Evolutionary conservation across 139 green algal species (phyloP), one percentile per base, ranked within the genome.

Genomic region (Choricystis sp.): DNA sequence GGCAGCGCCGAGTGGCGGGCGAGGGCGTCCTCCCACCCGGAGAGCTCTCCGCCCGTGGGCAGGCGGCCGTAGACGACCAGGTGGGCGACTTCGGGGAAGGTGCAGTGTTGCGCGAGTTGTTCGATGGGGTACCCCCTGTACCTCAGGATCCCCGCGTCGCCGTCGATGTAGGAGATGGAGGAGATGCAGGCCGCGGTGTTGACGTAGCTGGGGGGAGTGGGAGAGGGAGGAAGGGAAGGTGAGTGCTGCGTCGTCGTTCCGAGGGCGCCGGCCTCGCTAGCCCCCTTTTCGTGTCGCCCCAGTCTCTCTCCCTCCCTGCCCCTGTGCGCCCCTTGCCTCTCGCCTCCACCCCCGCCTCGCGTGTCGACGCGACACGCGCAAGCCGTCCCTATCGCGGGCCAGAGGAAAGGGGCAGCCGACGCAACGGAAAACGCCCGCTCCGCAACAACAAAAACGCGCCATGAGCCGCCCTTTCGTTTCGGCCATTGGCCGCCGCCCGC

Each of bases 61-160:
- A 97, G 77, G 70, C 86, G 72, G 48, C 91, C 91, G 68, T 90
- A 97, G 49, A 95, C 63, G 26, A 94, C 72, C n/a, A 94, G 70
- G 77, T 88, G 87, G 0, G 83, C 73, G 23, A 81, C 73, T 74
- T 97, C 90, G 52, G 95, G 64, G 66, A 92, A 94, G 69, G 73
- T 84, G n/a, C 77, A 86, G 20, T 71, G 72, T 49, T 94, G 83
- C 0, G 89, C 89, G 40, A 98, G 83, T 76, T 96, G 77, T 76
- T 98, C 90, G 65, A 98, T 96, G 29, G 91, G 89, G 69, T 94
- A 95, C 31, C 91, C 91, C 23, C 91, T 77, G 79, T 97, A 97
- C 21, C 90, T 79, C 69, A 97, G 73, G 63, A 97, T 89, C 27
- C 92, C 92, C 75, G 89, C 89, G 57, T 91, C 90, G 64, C 92